These are phyloP conservation scores for Chalaropsis thielavioides DNA, from an alignment of 2,329 filamentous ascomycete genomes.

Conservation along the genomic window DNA sequence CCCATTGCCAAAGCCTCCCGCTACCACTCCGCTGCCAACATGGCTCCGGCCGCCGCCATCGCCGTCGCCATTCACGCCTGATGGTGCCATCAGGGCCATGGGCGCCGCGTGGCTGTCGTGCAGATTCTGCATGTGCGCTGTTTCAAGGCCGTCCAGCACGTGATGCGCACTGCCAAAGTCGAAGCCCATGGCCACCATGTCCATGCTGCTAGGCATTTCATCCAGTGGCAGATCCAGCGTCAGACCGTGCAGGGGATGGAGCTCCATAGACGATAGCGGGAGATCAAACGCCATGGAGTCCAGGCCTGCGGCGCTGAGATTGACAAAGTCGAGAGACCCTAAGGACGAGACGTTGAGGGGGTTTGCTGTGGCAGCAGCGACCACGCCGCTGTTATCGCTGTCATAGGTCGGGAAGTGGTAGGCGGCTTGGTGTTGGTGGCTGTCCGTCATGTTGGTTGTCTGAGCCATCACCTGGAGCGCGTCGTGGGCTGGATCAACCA, in stretches of 20 bases:
- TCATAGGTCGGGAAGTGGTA: not conserved
- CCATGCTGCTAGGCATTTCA: not conserved
- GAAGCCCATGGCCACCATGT: not conserved
- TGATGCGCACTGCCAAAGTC: not conserved
- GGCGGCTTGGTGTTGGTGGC: not conserved
- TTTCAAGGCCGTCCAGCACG: not conserved
- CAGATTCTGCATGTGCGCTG: not conserved
- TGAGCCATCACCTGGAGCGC: not conserved
- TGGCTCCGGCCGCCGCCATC: not conserved
- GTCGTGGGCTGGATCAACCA: not conserved
- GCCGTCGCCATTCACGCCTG: not conserved
- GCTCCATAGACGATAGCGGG: not conserved
- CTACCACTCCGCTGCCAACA: not conserved
- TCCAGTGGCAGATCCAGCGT: not conserved
- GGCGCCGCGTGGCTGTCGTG: not conserved
- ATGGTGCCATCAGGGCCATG: constrained; percentile 3
- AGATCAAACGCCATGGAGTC: not conserved
- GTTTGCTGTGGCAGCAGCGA: not conserved
- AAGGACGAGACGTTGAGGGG: not conserved
- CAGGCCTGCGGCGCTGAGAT: not conserved
- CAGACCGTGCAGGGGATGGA: not conserved
- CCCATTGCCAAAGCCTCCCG: not conserved
- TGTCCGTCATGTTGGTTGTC: not conserved
- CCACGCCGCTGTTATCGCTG: not conserved
- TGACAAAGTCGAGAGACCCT: not conserved